A percentile compares a stretch with the other conserved stretches of the same genome.
Conservation (phyloP, 192 early-diverging fungal species). For the Backusella liffmaniae region DNA sequence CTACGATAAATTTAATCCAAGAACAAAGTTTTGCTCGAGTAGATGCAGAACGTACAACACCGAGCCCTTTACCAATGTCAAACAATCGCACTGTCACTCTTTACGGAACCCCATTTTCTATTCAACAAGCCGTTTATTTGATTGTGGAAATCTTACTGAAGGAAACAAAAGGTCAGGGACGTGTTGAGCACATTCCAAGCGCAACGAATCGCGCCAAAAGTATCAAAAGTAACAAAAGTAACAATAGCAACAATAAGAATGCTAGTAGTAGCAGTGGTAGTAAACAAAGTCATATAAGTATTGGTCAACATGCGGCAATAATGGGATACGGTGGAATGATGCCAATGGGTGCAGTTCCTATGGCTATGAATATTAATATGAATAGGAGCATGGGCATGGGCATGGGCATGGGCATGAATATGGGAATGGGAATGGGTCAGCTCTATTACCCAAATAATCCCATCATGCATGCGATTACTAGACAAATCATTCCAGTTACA, state of each 20-base stretch:
- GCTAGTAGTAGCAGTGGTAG: neutral
- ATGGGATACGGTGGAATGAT: slow-evolving; percentile 12
- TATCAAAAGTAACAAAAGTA: neutral
- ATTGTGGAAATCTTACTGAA: slow-evolving; percentile 75
- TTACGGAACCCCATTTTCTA: slow-evolving; percentile 76
- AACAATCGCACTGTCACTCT: slow-evolving; percentile 89
- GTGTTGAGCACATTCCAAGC: slow-evolving; percentile 71
- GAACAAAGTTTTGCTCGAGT: slow-evolving; percentile 82
- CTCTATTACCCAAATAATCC: slow-evolving; percentile 22
- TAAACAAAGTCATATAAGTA: neutral
- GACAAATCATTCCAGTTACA: slow-evolving; percentile 9
- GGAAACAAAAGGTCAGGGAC: slow-evolving; percentile 61
- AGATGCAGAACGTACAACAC: slow-evolving; percentile 74
- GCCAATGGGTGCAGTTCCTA: slow-evolving; percentile 19
- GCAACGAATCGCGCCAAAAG: slow-evolving; percentile 18
- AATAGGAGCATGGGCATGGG: no score
- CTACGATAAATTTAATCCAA: slow-evolving; percentile 92
- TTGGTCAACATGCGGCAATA: neutral
- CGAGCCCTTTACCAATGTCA: slow-evolving; percentile 86
- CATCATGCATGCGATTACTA: neutral
- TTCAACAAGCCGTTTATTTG: slow-evolving; percentile 81
- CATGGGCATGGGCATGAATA: no score
- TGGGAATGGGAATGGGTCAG: neutral
- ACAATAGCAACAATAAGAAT: neutral
- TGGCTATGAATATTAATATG: slow-evolving; percentile 3